phyloP scores from a whole-genome alignment of 805 yeast species.

The Kluyveromyces aestuarii region DNA sequence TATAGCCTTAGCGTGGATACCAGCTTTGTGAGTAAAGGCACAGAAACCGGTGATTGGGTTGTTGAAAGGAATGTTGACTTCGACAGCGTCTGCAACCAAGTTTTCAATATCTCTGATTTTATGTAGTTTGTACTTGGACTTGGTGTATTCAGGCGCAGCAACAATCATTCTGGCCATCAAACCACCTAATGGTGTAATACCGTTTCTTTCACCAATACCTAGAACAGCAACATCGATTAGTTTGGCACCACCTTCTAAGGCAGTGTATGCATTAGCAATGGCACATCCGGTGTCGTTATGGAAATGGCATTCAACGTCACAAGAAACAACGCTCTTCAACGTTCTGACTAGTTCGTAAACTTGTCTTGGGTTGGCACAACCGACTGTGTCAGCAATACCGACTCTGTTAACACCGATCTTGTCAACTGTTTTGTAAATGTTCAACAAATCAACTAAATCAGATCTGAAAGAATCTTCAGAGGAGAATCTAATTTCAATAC shows the following conservation, averaged over 20 bases:
- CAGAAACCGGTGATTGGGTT: constrained; percentile 99
- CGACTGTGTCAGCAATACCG: constrained; percentile 98
- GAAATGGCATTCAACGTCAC: constrained; percentile 98
- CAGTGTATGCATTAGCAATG: constrained; percentile 96
- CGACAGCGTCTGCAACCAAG: constrained; percentile 94
- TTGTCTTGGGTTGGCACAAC: constrained; percentile 98
- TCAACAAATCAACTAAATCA: constrained; percentile 88
- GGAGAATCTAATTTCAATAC: constrained; percentile 92
- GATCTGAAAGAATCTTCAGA: constrained; percentile 97
- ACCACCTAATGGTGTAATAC: constrained; percentile 96
- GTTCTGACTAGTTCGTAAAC: constrained; percentile 95
- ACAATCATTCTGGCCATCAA: constrained; percentile 99
- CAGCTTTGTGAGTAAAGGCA: constrained; percentile 99
- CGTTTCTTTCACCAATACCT: constrained; percentile 98
- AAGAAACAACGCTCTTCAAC: constrained; percentile 82
- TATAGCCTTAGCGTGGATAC: constrained; percentile 98
- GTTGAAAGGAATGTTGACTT: constrained; percentile 94
- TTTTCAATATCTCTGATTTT: constrained; percentile 93
- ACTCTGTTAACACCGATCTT: constrained; percentile 97
- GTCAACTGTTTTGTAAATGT: constrained; percentile 93
- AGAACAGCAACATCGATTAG: constrained; percentile 90
- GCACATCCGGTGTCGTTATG: constrained; percentile 99
- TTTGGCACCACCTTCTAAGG: constrained; percentile 94
- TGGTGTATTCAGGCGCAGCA: constrained; percentile 92
- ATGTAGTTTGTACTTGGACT: constrained; percentile 89